A percentile compares a stretch with the other conserved stretches of the same genome.
Evolutionary conservation across 352 stramenopile genomes (phyloP).

Genomic region (Globisporangium takayamanum): DNA sequence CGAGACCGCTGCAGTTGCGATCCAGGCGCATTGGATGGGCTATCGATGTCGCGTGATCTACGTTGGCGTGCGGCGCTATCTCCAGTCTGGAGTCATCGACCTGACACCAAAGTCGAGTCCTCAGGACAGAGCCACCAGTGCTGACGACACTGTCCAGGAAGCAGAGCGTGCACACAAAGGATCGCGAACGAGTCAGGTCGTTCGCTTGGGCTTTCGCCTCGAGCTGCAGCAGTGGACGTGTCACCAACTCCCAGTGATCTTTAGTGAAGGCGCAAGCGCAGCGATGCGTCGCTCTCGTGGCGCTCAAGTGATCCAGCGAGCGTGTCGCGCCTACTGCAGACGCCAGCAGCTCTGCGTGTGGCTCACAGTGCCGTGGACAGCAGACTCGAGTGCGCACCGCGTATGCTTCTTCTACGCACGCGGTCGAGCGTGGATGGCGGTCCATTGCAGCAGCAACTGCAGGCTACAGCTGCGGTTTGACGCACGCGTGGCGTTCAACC

Average conservation of each 20-base stretch:
- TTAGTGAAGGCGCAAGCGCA: constrained; percentile 21
- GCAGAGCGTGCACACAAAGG: neutral
- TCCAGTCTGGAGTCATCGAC: neutral
- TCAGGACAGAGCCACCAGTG: neutral
- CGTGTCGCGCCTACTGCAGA: constrained; percentile 14
- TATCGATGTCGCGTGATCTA: constrained; percentile 10
- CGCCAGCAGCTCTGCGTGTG: constrained; percentile 20
- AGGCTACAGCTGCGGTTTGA: constrained; percentile 31
- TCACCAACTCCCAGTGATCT: constrained; percentile 31
- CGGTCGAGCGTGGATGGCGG: constrained; percentile 34
- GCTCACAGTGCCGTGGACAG: neutral
- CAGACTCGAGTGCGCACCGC: neutral
- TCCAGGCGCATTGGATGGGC: constrained; percentile 8
- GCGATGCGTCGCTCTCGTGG: constrained; percentile 21
- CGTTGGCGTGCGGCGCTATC: neutral
- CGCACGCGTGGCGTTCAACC: constrained; percentile 31
- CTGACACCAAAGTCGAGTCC: neutral
- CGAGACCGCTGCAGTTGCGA: neutral
- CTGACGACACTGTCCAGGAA: neutral
- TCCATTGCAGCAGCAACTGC: neutral
- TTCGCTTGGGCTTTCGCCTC: constrained; percentile 10
- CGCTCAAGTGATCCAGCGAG: constrained; percentile 25
- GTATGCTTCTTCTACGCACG: constrained; percentile 35
- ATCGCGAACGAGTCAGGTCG: neutral
- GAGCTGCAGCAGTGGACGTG: constrained; percentile 27